Percentiles rank a stretch among this genome's conserved stretches.
These are phyloP conservation scores for Alternaria hordeiaustralica DNA, from an alignment of 2,329 filamentous ascomycete species.

Conservation along the genomic window DNA sequence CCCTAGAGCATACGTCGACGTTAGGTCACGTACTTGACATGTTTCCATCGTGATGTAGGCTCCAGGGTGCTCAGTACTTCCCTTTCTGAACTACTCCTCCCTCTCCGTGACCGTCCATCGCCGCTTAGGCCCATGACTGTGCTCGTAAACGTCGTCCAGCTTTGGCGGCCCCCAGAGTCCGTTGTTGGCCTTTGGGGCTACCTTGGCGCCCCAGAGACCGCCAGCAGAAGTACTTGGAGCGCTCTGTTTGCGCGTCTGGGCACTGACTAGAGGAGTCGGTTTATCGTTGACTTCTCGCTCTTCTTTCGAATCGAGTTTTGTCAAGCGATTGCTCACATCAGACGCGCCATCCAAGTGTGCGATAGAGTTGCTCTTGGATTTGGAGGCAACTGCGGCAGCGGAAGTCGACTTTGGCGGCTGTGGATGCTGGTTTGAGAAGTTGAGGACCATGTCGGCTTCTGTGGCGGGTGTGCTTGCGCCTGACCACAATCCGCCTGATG, in stretches of 20 bases:
- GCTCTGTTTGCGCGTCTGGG: slow-evolving; percentile 24
- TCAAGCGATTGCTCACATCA: slow-evolving; percentile 15
- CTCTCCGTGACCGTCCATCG: slow-evolving; percentile 53
- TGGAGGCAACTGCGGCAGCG: slow-evolving; percentile 9
- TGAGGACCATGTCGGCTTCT: slow-evolving; percentile 43
- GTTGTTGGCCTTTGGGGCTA: slow-evolving; percentile 27
- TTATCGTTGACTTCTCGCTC: slow-evolving; percentile 39
- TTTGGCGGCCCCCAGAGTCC: slow-evolving; percentile 54
- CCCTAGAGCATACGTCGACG: not conserved
- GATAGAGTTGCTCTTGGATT: slow-evolving; percentile 2
- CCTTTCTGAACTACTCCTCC: slow-evolving; percentile 21
- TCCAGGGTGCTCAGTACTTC: not conserved
- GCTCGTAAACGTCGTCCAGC: slow-evolving; percentile 44
- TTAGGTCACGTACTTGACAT: not conserved
- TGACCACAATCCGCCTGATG: slow-evolving; percentile 51
- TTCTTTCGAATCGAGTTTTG: slow-evolving; percentile 32
- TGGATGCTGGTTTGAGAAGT: slow-evolving; percentile 36
- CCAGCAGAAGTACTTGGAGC: slow-evolving; percentile 11
- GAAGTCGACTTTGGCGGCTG: slow-evolving; percentile 18
- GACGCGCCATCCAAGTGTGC: slow-evolving; percentile 10
- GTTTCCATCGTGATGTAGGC: not conserved
- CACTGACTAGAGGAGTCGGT: slow-evolving; percentile 36
- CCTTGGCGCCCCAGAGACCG: slow-evolving; percentile 39
- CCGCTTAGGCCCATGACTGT: slow-evolving; percentile 50
- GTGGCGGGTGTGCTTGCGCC: slow-evolving; percentile 28